Evolutionary conservation across 352 stramenopile species (phyloP).

Genomic region (Plasmopara muralis): DNA sequence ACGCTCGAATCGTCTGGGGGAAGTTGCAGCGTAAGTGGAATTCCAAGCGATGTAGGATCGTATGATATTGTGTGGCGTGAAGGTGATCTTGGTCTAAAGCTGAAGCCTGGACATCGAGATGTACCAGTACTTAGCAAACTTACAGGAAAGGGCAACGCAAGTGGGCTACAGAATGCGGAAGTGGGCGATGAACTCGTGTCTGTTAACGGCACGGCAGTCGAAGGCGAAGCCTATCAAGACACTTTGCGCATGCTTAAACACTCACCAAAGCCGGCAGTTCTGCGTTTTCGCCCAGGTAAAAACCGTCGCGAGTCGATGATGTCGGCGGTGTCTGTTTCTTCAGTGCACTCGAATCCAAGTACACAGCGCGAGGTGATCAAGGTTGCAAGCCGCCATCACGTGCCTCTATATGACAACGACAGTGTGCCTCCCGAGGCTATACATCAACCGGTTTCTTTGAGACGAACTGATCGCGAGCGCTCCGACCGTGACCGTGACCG

Average conservation of each 20-base stretch:
- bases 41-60: conserved; percentile 47
- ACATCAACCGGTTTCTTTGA: conserved; percentile 4
- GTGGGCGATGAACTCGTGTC: conserved; percentile 81
- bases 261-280: conserved; percentile 72
- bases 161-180: conserved; percentile 73
- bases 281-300: conserved; percentile 66
- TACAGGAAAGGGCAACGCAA: conserved; percentile 76
- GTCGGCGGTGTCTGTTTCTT: conserved; percentile 48
- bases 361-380: conserved; percentile 37
- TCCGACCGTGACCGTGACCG: background rate
- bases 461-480: conserved; percentile 9
- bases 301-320: conserved; percentile 55
- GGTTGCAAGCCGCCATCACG: conserved; percentile 34
- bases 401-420: conserved; percentile 50
- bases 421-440: conserved; percentile 15
- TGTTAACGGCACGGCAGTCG: conserved; percentile 74
- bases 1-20: conserved; percentile 28
- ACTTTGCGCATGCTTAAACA: conserved; percentile 85
- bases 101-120: conserved; percentile 73
- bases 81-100: conserved; percentile 76
- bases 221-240: conserved; percentile 76
- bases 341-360: conserved; percentile 48
- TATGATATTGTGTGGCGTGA: conserved; percentile 88
- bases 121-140: conserved; percentile 78
- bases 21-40: conserved; percentile 24